Conservation (phyloP, 495 filamentous ascomycete species). For the Trichoderma orchidacearum region DNA sequence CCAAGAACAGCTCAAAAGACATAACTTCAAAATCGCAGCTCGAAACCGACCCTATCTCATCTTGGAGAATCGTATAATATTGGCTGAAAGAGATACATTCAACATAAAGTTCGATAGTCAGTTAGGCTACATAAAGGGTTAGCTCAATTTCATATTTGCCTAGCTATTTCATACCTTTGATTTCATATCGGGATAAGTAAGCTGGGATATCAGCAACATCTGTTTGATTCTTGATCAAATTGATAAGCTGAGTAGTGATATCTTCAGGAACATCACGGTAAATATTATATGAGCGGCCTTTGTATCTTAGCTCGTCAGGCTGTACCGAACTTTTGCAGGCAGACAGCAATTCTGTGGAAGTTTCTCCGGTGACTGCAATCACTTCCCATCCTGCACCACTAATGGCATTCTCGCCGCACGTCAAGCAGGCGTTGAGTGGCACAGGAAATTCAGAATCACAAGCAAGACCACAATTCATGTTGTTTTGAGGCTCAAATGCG, state of each 20-base stretch:
- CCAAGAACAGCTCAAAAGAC: no score
- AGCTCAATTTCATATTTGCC: not conserved
- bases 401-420: not conserved
- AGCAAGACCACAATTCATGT: not conserved
- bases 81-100: no score
- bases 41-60: no score
- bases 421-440: not conserved
- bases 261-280: not conserved
- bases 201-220: not conserved
- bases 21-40: no score
- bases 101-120: no score
- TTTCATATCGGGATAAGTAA: not conserved
- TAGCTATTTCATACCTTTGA: not conserved
- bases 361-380: not conserved
- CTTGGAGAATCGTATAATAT: no score
- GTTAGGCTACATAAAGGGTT: not conserved
- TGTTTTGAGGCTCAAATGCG: not conserved
- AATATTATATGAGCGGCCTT: not conserved
- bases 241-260: not conserved
- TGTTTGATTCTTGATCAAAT: not conserved
- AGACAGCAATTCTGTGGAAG: not conserved
- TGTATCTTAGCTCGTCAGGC: not conserved
- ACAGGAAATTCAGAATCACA: not conserved
- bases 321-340: not conserved
- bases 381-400: not conserved